These are phyloP conservation scores for Vaccinium myrtillus DNA, from an alignment of 148 eudicot species.

Conservation along the genomic window DNA sequence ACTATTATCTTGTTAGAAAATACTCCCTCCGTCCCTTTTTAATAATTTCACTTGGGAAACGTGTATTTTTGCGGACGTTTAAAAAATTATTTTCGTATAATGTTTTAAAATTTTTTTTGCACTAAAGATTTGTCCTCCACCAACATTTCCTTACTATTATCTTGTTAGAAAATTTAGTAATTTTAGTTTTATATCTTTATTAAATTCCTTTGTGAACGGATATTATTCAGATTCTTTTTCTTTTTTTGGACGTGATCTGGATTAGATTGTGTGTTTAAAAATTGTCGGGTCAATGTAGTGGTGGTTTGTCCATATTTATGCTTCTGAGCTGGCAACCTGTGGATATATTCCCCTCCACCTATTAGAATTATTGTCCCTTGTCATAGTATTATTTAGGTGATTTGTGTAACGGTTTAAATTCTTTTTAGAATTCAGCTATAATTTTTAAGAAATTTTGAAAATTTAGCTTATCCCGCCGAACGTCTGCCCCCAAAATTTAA, in stretches of 20 bases:
- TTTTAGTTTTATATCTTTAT: not conserved
- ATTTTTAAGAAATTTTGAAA: not conserved
- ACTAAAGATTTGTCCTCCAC: too few species aligned
- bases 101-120: too few species aligned
- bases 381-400: not conserved
- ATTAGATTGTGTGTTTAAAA: not conserved
- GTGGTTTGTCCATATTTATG: not conserved
- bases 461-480: not conserved
- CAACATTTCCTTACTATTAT: too few species aligned
- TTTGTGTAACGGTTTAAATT: not conserved
- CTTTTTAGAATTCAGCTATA: not conserved
- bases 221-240: not conserved
- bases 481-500: not conserved
- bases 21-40: too few species aligned
- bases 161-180: too few species aligned
- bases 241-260: not conserved
- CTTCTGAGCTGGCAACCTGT: not conserved
- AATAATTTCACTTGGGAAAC: too few species aligned
- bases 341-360: not conserved
- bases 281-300: not conserved
- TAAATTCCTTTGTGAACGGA: not conserved
- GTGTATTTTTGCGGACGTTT: too few species aligned
- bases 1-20: too few species aligned
- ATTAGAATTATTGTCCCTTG: not conserved
- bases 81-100: too few species aligned